phyloP scores from a whole-genome alignment of 139 green algal species.

The Pedinophyceae sp. region DNA sequence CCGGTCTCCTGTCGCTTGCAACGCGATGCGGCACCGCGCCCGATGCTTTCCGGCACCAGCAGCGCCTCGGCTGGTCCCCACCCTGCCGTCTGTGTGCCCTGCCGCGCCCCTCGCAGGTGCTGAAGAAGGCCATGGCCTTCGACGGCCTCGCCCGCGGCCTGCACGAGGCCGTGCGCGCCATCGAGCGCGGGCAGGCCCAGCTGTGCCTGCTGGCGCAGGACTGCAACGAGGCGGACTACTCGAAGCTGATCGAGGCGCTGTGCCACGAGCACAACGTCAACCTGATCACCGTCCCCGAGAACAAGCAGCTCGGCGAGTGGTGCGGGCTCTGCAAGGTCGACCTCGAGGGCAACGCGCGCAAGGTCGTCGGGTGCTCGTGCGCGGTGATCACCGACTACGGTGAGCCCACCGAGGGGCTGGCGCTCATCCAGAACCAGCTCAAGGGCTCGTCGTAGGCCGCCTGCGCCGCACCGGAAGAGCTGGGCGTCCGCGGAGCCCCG shows the following conservation, averaged over 20 bases:
- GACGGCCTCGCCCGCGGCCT: conserved; percentile 89
- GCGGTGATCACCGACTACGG: conserved; percentile 91
- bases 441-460: too few relatives aligned
- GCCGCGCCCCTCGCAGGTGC: too few relatives aligned
- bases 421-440: conserved; percentile 87
- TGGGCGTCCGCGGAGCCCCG: too few relatives aligned
- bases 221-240: conserved; percentile 98
- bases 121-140: conserved; percentile 96
- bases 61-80: too few relatives aligned
- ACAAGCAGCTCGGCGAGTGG: conserved; percentile 87
- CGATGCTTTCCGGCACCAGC: too few relatives aligned
- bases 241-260: conserved; percentile 97
- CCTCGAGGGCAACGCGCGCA: conserved; percentile 82
- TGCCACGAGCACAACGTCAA: conserved; percentile 92
- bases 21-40: too few relatives aligned
- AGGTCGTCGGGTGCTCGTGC: conserved; percentile 91
- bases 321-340: conserved; percentile 97
- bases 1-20: too few relatives aligned
- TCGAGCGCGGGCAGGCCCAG: conserved; percentile 69
- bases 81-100: too few relatives aligned
- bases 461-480: too few relatives aligned
- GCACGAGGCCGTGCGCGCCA: conserved; percentile 63
- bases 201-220: conserved; percentile 94
- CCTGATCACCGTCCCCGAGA: conserved; percentile 83
- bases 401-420: conserved; percentile 88